Evolutionary conservation across 2,329 filamentous ascomycete species (phyloP), one percentile per base, ranked within the genome.

Genomic region (Magnaporthiopsis incrustans): DNA sequence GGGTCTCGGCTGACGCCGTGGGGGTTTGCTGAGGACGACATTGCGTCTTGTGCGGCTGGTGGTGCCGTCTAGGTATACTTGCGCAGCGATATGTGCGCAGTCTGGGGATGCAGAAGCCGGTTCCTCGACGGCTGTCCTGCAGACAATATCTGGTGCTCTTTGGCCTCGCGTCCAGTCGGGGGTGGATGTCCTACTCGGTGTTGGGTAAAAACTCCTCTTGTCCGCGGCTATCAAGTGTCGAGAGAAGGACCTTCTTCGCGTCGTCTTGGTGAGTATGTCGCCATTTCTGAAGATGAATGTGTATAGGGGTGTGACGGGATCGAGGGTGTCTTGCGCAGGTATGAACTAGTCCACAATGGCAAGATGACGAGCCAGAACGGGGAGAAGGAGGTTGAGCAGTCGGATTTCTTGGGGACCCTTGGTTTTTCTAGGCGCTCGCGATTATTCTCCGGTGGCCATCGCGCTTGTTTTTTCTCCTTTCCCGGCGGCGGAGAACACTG

Each of bases 1-100:
- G 44, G 22, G n/a, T 62, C 61, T 26, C 61, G 50, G 44, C 44
- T 62, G 11, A 18, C 26, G 11, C 53, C 61, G 44, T 50, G 50
- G 18, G 61, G 25, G 32, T 30, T 62, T 3, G 27, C 6, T 2
- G 61, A 38, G 18, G 61, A 62, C 14, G 30, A 50, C 61, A 62
- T 62, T 25, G 44, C 44, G 18, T 25, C 44, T 53, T 22, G 44
- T 25, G 44, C 44, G 18, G 44, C 44, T 53, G 7, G 44, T n/a
- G 22, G n/a, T 53, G 22, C 18, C n/a, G 44, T 53, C 7, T 53
- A 11, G 44, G 18, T 53, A 53, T 22, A 7, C 44, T 53, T 53
- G 44, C 22, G 44, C n/a, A n/a, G 44, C 44, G n/a, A 22, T 25
- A 2, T 53, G 14, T 53, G 7, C 18, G 10, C 44, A 50, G 18